phyloP scores from a whole-genome alignment of 768 basidiomycete genomes.

The Tubosaeta sp. region DNA sequence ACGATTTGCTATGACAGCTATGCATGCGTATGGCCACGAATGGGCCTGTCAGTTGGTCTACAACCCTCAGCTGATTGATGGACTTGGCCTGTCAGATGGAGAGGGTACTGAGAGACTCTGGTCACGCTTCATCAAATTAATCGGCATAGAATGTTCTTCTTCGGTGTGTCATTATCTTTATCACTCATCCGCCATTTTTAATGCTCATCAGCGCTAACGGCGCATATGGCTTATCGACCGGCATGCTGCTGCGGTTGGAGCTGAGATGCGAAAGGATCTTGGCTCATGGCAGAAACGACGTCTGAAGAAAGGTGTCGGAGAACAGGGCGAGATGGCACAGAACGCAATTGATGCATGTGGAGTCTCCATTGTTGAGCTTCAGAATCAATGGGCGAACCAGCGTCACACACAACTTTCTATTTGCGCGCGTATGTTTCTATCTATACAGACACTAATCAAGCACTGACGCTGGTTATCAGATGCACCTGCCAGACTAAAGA shows the following conservation, averaged over 20 bases:
- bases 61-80: background rate
- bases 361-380: no score
- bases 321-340: background rate
- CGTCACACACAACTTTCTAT: background rate
- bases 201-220: background rate
- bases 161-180: background rate
- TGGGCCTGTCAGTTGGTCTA: background rate
- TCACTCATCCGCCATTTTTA: background rate
- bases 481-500: background rate
- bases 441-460: no score
- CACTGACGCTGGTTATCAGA: background rate
- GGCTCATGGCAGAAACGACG: background rate
- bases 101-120: background rate
- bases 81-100: background rate
- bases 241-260: background rate
- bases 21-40: background rate
- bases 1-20: background rate
- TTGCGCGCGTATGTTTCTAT: background rate
- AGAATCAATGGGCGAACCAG: no score
- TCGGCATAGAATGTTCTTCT: background rate
- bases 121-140: background rate
- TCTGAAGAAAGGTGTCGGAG: background rate
- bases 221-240: background rate
- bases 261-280: background rate
- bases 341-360: background rate